A percentile compares a stretch with the other conserved stretches of the same genome.
Evolutionary conservation across 176 grass and related monocot genomes (phyloP).

Genomic region (Urochloa ruziziensis): DNA sequence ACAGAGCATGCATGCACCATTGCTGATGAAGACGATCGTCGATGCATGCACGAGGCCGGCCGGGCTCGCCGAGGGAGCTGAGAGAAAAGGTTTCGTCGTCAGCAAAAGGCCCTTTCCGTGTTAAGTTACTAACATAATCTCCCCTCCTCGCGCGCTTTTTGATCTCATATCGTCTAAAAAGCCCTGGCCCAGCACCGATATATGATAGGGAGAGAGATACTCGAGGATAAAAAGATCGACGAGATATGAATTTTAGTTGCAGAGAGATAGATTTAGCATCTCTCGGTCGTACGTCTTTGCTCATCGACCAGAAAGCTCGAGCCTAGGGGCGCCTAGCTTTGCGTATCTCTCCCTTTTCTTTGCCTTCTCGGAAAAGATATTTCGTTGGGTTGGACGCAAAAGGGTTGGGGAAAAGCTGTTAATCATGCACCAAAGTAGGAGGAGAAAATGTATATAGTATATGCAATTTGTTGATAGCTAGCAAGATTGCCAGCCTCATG

Average conservation of each 20-base stretch:
- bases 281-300: constrained; percentile 40
- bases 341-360: constrained; percentile 34
- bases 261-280: constrained; percentile 5
- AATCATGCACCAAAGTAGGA: constrained; percentile 24
- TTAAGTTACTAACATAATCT: constrained; percentile 24
- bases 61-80: constrained; percentile 1
- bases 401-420: background rate
- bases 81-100: constrained; percentile 3
- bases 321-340: constrained; percentile 15
- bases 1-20: background rate
- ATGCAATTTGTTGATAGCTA: background rate
- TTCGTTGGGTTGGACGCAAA: constrained; percentile 37
- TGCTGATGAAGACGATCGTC: background rate
- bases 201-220: constrained; percentile 12
- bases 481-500: constrained; percentile 35
- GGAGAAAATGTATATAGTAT: background rate
- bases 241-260: background rate
- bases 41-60: background rate
- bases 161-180: constrained; percentile 50
- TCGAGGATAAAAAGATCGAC: constrained; percentile 44
- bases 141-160: constrained; percentile 28
- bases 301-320: constrained; percentile 36
- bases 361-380: constrained; percentile 51
- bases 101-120: constrained; percentile 44
- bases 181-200: constrained; percentile 22